These are phyloP conservation scores for Dalechampia spathulata DNA, from an alignment of 441 rosid species.

Conservation along the genomic window DNA sequence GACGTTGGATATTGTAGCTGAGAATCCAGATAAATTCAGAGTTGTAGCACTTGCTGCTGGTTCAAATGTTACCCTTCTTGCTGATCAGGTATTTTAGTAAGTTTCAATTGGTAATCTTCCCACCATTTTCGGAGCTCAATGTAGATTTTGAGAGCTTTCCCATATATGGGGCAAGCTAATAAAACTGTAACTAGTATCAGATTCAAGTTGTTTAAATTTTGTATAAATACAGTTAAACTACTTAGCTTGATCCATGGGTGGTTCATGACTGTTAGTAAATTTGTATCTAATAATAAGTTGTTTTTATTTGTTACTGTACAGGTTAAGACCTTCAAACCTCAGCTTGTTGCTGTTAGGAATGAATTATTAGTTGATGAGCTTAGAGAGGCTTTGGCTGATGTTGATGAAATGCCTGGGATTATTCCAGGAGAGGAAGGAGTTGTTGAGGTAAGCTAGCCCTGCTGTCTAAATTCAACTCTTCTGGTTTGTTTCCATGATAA, in stretches of 20 bases:
- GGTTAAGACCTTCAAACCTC: constrained; percentile 84
- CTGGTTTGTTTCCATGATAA: constrained; percentile 2
- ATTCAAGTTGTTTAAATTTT: too few species aligned
- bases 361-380: constrained; percentile 69
- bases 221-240: too few species aligned
- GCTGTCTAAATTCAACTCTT: constrained; percentile 3
- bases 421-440: constrained; percentile 87
- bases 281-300: too few species aligned
- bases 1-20: constrained; percentile 88
- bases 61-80: constrained; percentile 86
- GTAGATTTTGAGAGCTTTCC: too few species aligned
- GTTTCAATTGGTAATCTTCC: too few species aligned
- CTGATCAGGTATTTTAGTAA: constrained; percentile 88
- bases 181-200: too few species aligned
- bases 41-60: constrained; percentile 95
- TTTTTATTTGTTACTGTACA: constrained; percentile 28
- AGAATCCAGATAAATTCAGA: constrained; percentile 81
- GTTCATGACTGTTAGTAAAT: too few species aligned
- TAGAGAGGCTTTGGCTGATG: constrained; percentile 71
- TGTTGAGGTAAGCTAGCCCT: constrained; percentile 56
- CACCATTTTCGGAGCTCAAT: too few species aligned
- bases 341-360: constrained; percentile 67
- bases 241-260: too few species aligned
- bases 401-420: constrained; percentile 73
- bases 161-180: too few species aligned